Evolutionary conservation across 2,329 filamentous ascomycete species (phyloP).

Genomic region (Microsporum canis): DNA sequence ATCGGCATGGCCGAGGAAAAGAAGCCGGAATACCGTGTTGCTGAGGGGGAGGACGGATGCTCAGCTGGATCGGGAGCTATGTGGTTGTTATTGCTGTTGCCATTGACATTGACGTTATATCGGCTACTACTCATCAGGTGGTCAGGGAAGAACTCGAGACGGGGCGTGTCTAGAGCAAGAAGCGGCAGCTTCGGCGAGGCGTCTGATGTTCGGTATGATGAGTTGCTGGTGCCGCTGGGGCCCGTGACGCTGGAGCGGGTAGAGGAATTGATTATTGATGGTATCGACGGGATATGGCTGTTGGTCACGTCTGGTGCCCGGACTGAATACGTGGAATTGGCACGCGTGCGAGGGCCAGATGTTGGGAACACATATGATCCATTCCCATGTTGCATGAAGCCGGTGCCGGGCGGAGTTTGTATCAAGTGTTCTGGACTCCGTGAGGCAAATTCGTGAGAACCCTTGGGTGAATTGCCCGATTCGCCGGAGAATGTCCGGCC

Average conservation of each 20-base stretch:
- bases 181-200: slow-evolving; percentile 32
- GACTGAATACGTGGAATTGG: slow-evolving; percentile 44
- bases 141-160: slow-evolving; percentile 31
- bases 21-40: slow-evolving; percentile 56
- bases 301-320: slow-evolving; percentile 39
- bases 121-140: slow-evolving; percentile 16
- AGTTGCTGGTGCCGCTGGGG: slow-evolving; percentile 10
- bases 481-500: slow-evolving; percentile 51
- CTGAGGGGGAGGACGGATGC: slow-evolving; percentile 29
- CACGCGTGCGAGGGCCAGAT: slow-evolving; percentile 39
- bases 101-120: slow-evolving; percentile 5
- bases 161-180: slow-evolving; percentile 36
- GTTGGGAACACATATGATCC: slow-evolving; percentile 16
- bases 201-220: slow-evolving; percentile 11
- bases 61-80: slow-evolving; percentile 19
- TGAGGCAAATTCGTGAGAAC: slow-evolving; percentile 55
- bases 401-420: slow-evolving; percentile 38
- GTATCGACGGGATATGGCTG: slow-evolving; percentile 39
- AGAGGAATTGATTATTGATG: slow-evolving; percentile 44
- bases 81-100: slow-evolving; percentile 7
- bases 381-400: slow-evolving; percentile 20
- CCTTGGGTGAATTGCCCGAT: slow-evolving; percentile 50
- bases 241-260: slow-evolving; percentile 40
- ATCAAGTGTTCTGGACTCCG: slow-evolving; percentile 51
- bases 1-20: slow-evolving; percentile 83